Percentiles rank a stretch among this genome's conserved stretches.
Conservation (phyloP, 2,329 filamentous ascomycete species). For the Diaporthe ampelina region DNA sequence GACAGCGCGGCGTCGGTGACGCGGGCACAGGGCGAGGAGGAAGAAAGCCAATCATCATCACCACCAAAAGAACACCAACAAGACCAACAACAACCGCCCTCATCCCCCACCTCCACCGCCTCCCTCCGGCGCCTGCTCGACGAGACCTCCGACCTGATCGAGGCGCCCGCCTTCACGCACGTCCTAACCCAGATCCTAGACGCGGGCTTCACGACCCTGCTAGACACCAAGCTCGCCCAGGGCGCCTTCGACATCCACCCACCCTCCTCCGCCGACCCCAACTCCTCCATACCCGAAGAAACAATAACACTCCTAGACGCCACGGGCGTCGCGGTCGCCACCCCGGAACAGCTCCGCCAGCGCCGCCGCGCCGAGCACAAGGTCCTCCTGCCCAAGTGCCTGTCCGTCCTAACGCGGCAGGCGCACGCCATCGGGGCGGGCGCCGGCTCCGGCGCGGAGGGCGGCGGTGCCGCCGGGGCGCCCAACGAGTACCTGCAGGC, state of each 20-base stretch:
- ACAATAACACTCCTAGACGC: constrained; percentile 35
- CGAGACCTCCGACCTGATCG: constrained; percentile 95
- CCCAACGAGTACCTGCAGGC: constrained; percentile 77
- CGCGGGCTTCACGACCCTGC: constrained; percentile 84
- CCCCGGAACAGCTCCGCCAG: constrained; percentile 62
- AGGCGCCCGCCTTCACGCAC: constrained; percentile 90
- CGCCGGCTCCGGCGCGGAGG: constrained; percentile 45
- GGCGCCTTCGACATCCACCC: constrained; percentile 79
- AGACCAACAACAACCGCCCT: constrained; percentile 42
- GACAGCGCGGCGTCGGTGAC: constrained; percentile 56
- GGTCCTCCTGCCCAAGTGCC: constrained; percentile 83
- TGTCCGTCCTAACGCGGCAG: constrained; percentile 91
- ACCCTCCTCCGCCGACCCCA: constrained; percentile 38
- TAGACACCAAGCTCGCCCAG: constrained; percentile 84
- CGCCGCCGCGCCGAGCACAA: constrained; percentile 71
- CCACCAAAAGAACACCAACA: neutral
- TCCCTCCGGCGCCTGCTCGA: constrained; percentile 88
- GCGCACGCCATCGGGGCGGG: constrained; percentile 90
- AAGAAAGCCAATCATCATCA: neutral
- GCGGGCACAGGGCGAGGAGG: constrained; percentile 8
- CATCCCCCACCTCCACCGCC: constrained; percentile 59
- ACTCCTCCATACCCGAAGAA: neutral
- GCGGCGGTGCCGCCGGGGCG: neutral
- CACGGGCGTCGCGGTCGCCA: constrained; percentile 51
- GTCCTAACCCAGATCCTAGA: constrained; percentile 91